Base-by-base conservation (phyloP, 2,329 filamentous ascomycete species). In the Paracorniculantispora psalliotae region DNA sequence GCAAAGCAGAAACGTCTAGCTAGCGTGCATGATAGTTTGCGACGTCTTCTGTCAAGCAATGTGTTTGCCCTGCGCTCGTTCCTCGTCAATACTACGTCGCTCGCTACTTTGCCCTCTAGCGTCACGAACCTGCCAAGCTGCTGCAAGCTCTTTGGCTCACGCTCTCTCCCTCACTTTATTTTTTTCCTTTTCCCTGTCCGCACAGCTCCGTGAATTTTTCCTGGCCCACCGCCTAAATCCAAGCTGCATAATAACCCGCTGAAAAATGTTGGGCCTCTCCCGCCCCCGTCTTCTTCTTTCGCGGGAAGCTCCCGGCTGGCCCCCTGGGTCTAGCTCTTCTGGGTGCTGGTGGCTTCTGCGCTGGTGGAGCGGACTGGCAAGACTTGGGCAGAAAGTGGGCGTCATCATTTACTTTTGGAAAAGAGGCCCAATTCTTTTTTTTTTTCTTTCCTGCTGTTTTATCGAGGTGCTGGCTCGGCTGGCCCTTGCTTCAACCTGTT, bases 361-460 rank as follows among this genome's bases (percentile, higher is more conserved):
- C 41, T 51, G n/a, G 46, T 51, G 25, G 37, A 53, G 50, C 13
- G 17, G 26, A 47, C 44, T 33, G 37, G 37, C 4, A 17, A 39
- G 33, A 30, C 43, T 56, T 48, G 43, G 43, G 53, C 43, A 37
- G 28, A 56, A 56, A 56, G 53, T 39, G 53, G 53, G 53, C 43
- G 53, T 48, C 53, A 28, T 56, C 30, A 56, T 48, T 55, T 37
- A 19, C 51, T 48, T 47, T 47, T 35, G 12, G 41, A 41, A 48
- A 39, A 17, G 43, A 17, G 28, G 17, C 28, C 43, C 30, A 35
- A 12, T 25, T 56, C 23, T 56, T 48, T 21, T 17, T 37, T 19
- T 47, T 19, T 28, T 47, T 25, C 15, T 10, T 47, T 26, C n/a
- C n/a, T 41, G 12, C n/a, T 17, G 12, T 41, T 17, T 41, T 41